Evolutionary conservation across 2,329 filamentous ascomycete genomes (phyloP).

Genomic region (Trichoderma breve): DNA sequence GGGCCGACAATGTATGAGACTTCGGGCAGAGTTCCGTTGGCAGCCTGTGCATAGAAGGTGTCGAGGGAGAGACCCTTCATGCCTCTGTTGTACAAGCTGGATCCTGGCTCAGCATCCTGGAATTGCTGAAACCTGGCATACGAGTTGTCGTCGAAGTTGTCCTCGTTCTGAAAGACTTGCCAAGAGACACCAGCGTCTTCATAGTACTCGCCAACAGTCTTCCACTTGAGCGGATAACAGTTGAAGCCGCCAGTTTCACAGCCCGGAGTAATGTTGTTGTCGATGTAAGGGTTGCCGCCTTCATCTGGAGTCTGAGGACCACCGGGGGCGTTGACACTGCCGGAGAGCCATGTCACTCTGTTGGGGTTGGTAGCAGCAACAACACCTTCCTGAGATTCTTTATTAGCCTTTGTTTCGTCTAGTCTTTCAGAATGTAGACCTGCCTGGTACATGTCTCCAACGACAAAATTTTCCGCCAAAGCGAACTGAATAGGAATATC

Average conservation of each 20-base stretch:
- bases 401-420: neutral
- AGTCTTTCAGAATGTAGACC: neutral
- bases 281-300: slow-evolving; percentile 46
- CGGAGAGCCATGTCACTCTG: slow-evolving; percentile 49
- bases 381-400: slow-evolving; percentile 39
- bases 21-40: slow-evolving; percentile 50
- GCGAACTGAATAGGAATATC: slow-evolving; percentile 56
- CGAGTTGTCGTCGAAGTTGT: slow-evolving; percentile 55
- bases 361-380: slow-evolving; percentile 54
- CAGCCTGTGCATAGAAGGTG: slow-evolving; percentile 49
- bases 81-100: slow-evolving; percentile 44
- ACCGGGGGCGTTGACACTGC: slow-evolving; percentile 51
- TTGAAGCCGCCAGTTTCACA: slow-evolving; percentile 46
- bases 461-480: slow-evolving; percentile 53
- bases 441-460: slow-evolving; percentile 55
- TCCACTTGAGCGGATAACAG: slow-evolving; percentile 55
- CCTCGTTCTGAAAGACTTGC: slow-evolving; percentile 49
- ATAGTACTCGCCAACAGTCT: slow-evolving; percentile 49
- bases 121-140: slow-evolving; percentile 54
- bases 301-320: slow-evolving; percentile 39
- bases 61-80: slow-evolving; percentile 48
- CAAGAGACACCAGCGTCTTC: slow-evolving; percentile 48
- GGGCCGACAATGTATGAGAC: slow-evolving; percentile 53
- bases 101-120: slow-evolving; percentile 42
- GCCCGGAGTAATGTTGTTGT: slow-evolving; percentile 48